Conservation (phyloP, 1,139 yeast species). For the Kodamaea plutei region DNA sequence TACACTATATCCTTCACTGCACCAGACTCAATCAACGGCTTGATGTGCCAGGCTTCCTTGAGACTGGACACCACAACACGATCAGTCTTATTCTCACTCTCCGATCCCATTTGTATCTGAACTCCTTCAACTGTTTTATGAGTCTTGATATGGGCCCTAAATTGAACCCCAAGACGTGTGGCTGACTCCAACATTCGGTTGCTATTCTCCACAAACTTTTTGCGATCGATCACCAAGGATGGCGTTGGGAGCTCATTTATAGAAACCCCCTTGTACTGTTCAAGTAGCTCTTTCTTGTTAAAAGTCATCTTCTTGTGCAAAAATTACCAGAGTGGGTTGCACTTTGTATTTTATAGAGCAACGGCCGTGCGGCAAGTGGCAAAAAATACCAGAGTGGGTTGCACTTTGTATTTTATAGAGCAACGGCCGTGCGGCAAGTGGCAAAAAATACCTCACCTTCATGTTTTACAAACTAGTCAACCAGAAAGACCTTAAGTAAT, state of each 20-base stretch:
- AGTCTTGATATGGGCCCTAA: constrained; percentile 73
- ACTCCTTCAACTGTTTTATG: constrained; percentile 52
- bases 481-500: too few relatives aligned
- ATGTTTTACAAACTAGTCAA: too few relatives aligned
- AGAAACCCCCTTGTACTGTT: constrained; percentile 22
- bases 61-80: constrained; percentile 68
- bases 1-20: constrained; percentile 57
- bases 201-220: constrained; percentile 21
- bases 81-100: constrained; percentile 24
- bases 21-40: constrained; percentile 41
- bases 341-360: too few relatives aligned
- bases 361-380: too few relatives aligned
- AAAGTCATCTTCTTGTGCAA: too few relatives aligned
- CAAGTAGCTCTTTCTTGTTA: constrained; percentile 16
- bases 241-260: constrained; percentile 51
- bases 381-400: too few relatives aligned
- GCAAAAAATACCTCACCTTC: too few relatives aligned
- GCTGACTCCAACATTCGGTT: constrained; percentile 32
- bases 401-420: too few relatives aligned
- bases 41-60: constrained; percentile 58
- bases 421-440: too few relatives aligned
- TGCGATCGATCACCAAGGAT: constrained; percentile 41
- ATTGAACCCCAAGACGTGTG: constrained; percentile 27
- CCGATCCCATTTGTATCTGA: constrained; percentile 23
- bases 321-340: constrained; percentile 1